A percentile compares a stretch with the other conserved stretches of the same genome.
Evolutionary conservation across 1,139 yeast genomes (phyloP).

Genomic region (Komagataea norvegica): DNA sequence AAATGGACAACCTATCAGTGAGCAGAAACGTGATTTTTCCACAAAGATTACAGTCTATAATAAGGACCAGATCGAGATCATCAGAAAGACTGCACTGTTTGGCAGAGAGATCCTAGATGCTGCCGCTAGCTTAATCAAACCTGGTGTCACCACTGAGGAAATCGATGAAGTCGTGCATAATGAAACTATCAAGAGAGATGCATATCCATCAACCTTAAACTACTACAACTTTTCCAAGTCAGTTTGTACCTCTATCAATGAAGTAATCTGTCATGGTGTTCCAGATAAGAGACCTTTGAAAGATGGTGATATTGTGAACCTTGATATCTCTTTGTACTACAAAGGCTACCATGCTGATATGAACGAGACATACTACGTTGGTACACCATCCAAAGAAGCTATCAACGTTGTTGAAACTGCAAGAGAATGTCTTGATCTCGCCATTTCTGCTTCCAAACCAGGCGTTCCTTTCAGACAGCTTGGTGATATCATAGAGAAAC

Average conservation of each 20-base stretch:
- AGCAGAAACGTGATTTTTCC: slow-evolving; percentile 66
- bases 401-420: slow-evolving; percentile 92
- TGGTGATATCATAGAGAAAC: slow-evolving; percentile 86
- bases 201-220: slow-evolving; percentile 94
- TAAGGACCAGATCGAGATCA: slow-evolving; percentile 64
- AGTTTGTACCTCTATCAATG: slow-evolving; percentile 90
- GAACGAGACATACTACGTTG: slow-evolving; percentile 96
- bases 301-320: slow-evolving; percentile 92
- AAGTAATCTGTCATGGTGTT: slow-evolving; percentile 94
- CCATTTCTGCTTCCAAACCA: slow-evolving; percentile 83
- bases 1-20: slow-evolving; percentile 75
- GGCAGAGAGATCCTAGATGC: slow-evolving; percentile 85
- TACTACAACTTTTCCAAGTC: slow-evolving; percentile 93
- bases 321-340: slow-evolving; percentile 82
- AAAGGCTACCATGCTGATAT: slow-evolving; percentile 92
- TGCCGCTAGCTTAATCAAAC: slow-evolving; percentile 77
- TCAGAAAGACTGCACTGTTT: slow-evolving; percentile 67
- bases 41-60: slow-evolving; percentile 59
- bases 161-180: slow-evolving; percentile 81
- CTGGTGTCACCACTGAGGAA: slow-evolving; percentile 93
- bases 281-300: slow-evolving; percentile 83
- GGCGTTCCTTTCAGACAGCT: slow-evolving; percentile 84
- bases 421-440: slow-evolving; percentile 80
- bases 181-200: slow-evolving; percentile 83
- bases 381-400: slow-evolving; percentile 82